phyloP scores from a whole-genome alignment of 2,329 filamentous ascomycete genomes.

The Penicillium crustosum region DNA sequence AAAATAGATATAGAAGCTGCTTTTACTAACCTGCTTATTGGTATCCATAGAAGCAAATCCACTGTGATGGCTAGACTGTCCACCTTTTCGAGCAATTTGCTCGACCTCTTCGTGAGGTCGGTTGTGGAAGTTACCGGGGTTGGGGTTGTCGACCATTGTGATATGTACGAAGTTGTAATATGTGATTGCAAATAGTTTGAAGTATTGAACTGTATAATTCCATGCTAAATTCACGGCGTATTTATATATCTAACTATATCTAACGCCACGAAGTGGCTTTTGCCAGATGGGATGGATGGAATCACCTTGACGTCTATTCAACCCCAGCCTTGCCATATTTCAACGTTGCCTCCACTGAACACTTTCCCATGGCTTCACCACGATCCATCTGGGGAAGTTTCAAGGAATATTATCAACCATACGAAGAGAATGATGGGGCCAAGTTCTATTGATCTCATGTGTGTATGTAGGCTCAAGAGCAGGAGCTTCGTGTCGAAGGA shows the following conservation, averaged over 20 bases:
- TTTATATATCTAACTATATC: not conserved
- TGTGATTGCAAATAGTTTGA: not conserved
- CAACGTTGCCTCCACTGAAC: not conserved
- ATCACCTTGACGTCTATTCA: not conserved
- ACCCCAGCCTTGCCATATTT: not conserved
- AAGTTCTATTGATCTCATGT: not conserved
- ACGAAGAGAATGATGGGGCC: not conserved
- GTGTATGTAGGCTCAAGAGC: not conserved
- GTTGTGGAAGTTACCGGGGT: slow-evolving; percentile 45
- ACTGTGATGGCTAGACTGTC: slow-evolving; percentile 32
- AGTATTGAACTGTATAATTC: not conserved
- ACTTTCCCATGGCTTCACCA: not conserved
- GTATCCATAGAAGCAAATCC: slow-evolving; percentile 34
- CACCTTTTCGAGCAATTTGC: slow-evolving; percentile 41
- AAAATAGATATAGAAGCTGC: not conserved
- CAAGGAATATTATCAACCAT: not conserved
- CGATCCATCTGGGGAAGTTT: not conserved
- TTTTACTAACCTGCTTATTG: slow-evolving; percentile 31
- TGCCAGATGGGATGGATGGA: not conserved
- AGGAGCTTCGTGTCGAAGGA: not conserved
- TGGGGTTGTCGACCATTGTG: slow-evolving; percentile 24
- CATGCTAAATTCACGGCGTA: not conserved
- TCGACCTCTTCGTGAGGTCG: slow-evolving; percentile 48
- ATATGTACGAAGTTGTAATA: not conserved
- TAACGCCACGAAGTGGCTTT: not conserved